Evolutionary conservation across 805 yeast genomes (phyloP).

Genomic region (Metschnikowia bowlesiae): DNA sequence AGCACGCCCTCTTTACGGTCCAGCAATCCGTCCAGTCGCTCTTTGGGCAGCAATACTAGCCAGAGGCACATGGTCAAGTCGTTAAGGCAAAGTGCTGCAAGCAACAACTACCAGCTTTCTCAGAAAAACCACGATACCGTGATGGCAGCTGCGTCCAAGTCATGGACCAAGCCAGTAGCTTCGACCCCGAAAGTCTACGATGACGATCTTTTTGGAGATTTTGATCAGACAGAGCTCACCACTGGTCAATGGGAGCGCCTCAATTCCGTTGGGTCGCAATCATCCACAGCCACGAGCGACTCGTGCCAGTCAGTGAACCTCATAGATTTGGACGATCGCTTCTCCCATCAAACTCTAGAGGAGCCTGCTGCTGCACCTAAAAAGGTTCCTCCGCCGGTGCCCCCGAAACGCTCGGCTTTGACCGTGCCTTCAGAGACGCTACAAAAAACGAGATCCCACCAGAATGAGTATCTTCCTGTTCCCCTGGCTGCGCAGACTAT

Average conservation of each 20-base stretch:
- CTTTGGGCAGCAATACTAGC: conserved; percentile 9
- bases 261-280: conserved; percentile 10
- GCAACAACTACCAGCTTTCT: conserved; percentile 8
- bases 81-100: conserved; percentile 7
- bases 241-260: conserved; percentile 26
- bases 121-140: conserved; percentile 20
- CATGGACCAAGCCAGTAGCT: conserved; percentile 13
- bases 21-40: conserved; percentile 11
- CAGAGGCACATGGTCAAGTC: conserved; percentile 26
- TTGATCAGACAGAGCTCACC: conserved; percentile 32
- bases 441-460: conserved; percentile 2
- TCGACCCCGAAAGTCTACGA: conserved; percentile 7
- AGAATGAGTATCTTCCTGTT: background rate
- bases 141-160: conserved; percentile 14
- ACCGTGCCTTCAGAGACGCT: background rate
- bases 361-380: conserved; percentile 14
- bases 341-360: conserved; percentile 31
- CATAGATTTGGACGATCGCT: conserved; percentile 64
- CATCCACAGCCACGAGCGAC: conserved; percentile 4
- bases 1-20: conserved; percentile 27
- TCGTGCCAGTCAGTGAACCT: conserved; percentile 42
- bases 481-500: background rate
- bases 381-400: conserved; percentile 17
- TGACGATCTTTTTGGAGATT: conserved; percentile 32
- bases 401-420: conserved; percentile 13